These are phyloP conservation scores for Suhomyces kunorum DNA, from an alignment of 1,139 yeast species.

Conservation along the genomic window DNA sequence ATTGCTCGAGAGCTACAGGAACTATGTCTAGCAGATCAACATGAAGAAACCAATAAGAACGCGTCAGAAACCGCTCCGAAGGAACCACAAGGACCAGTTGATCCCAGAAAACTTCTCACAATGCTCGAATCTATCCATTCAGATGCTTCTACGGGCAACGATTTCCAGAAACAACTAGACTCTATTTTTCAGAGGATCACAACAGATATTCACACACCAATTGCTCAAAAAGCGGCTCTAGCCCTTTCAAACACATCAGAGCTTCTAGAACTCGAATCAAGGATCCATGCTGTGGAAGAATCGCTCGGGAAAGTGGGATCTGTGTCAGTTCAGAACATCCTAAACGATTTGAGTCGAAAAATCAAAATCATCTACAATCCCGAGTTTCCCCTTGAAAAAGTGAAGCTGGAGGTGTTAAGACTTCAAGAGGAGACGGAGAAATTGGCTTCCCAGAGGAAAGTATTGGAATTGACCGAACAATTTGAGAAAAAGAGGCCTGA, in stretches of 20 bases:
- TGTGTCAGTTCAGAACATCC: constrained; percentile 24
- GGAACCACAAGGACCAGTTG: background rate
- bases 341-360: constrained; percentile 39
- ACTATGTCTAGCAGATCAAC: constrained; percentile 18
- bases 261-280: constrained; percentile 25
- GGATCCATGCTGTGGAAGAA: constrained; percentile 27
- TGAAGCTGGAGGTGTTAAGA: constrained; percentile 22
- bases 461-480: constrained; percentile 20
- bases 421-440: constrained; percentile 24
- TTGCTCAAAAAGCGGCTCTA: constrained; percentile 6
- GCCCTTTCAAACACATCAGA: constrained; percentile 9
- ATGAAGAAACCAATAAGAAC: background rate
- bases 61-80: background rate
- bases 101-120: background rate
- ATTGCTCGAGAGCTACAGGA: constrained; percentile 49
- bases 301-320: constrained; percentile 21
- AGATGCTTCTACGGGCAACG: background rate
- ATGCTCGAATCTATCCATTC: background rate
- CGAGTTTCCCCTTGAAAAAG: constrained; percentile 28
- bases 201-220: background rate
- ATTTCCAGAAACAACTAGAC: background rate
- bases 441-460: constrained; percentile 18
- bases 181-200: constrained; percentile 1
- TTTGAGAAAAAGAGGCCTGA: background rate
- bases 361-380: constrained; percentile 42